Evolutionary conservation across 805 yeast genomes (phyloP), one percentile per base, ranked within the genome.

Genomic region (Blastobotrys chiropterorum): DNA sequence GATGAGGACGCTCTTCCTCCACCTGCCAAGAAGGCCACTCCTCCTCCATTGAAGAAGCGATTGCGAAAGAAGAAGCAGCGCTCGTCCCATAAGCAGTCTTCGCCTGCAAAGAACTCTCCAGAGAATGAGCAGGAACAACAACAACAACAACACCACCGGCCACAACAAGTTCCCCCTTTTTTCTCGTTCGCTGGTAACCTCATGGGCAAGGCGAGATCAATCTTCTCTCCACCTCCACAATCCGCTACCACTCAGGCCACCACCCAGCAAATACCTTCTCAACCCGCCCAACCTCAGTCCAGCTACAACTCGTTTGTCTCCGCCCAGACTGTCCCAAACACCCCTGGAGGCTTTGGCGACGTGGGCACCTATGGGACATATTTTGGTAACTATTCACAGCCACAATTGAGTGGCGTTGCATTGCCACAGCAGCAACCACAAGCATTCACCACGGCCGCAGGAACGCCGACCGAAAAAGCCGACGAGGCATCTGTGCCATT

Each of bases 111-210:
- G 11, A 26, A 5, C 8, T 26, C 34, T 11, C 34, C 34, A 5
- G 34, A 26, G 34, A 26, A 21, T 15, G 38, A 22, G 20, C 4
- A 38, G 16, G 40, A 38, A 4, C 40, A 38, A 3, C 40, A 38
- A 4, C 40, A 38, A n/a, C 40, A n/a, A 38, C 3, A n/a, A 16
- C 20, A 8, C 43, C 16, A 40, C 20, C 5, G 41, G 3, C 45
- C 20, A 15, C 38, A 48, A 3, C 38, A 41, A 5, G 31, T 48
- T 3, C 50, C 50, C 2, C 46, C 45, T 4, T 13, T 40, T 30
- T 48, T 48, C 22, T 19, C 40, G 3, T 14, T 48, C 15, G 50
- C 45, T 2, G 50, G 50, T 16, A 40, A 20, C 38, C 14, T 48
- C 8, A 14, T 41, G 13, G 46, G 44, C 11, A 41, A 34, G 21